A percentile compares a stretch with the other conserved stretches of the same genome.
Evolutionary conservation across 805 yeast genomes (phyloP).

Genomic region (Cyberlindnera bimundalis): DNA sequence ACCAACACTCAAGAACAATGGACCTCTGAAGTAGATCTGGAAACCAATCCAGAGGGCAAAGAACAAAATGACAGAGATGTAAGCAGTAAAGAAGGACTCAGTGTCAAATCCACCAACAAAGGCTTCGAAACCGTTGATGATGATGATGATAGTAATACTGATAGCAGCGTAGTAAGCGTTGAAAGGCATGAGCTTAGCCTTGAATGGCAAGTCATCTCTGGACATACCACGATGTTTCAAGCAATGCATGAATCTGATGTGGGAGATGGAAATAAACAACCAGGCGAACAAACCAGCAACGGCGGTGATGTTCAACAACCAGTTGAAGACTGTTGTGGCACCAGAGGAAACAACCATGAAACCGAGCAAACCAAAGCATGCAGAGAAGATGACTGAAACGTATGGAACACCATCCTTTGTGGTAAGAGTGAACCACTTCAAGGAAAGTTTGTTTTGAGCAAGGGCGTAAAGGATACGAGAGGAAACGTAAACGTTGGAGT

Average conservation of each 20-base stretch:
- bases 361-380: conserved; percentile 61
- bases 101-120: conserved; percentile 54
- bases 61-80: conserved; percentile 64
- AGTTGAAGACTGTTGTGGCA: conserved; percentile 59
- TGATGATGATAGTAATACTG: conserved; percentile 51
- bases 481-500: conserved; percentile 70
- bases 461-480: conserved; percentile 66
- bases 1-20: conserved; percentile 44
- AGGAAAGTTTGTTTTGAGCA: conserved; percentile 58
- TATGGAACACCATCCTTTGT: conserved; percentile 61
- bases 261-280: conserved; percentile 62
- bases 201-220: conserved; percentile 69
- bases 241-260: conserved; percentile 66
- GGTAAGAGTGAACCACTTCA: conserved; percentile 45
- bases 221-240: conserved; percentile 60
- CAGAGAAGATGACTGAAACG: conserved; percentile 51
- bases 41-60: conserved; percentile 50
- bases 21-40: conserved; percentile 49
- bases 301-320: conserved; percentile 75
- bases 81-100: conserved; percentile 62
- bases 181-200: conserved; percentile 67
- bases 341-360: conserved; percentile 51
- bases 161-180: conserved; percentile 60
- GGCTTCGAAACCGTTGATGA: conserved; percentile 69
- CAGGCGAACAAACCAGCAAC: conserved; percentile 74